Percentiles rank a stretch among this genome's conserved stretches.
These are phyloP conservation scores for Polygonum maritimum DNA, from an alignment of 148 eudicot species.

Conservation along the genomic window DNA sequence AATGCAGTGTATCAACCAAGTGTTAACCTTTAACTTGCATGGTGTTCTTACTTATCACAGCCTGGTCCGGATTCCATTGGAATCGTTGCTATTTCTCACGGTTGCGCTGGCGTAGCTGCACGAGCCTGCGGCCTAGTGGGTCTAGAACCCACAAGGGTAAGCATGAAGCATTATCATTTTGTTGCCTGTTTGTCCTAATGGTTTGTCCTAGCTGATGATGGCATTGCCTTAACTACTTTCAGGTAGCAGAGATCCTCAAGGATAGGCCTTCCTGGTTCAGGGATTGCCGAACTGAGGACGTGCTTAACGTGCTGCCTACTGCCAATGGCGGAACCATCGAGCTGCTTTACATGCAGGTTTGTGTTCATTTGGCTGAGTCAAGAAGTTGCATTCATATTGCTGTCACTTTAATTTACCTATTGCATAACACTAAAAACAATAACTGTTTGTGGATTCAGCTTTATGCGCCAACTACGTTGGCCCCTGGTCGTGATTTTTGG, in stretches of 20 bases:
- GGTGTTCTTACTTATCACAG: slow-evolving; percentile 23
- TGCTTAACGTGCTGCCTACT: slow-evolving; percentile 92
- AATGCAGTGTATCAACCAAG: neutral
- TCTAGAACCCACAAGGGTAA: slow-evolving; percentile 95
- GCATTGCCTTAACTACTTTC: slow-evolving; percentile 1
- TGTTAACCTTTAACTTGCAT: neutral
- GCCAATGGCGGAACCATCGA: slow-evolving; percentile 99
- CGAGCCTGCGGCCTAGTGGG: slow-evolving; percentile 99
- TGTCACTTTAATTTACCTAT: neutral
- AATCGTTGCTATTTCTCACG: slow-evolving; percentile 99
- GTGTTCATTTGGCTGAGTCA: neutral
- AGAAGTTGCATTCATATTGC: neutral
- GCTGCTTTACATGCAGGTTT: slow-evolving; percentile 98
- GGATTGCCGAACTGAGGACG: slow-evolving; percentile 98
- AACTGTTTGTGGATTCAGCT: slow-evolving; percentile 36
- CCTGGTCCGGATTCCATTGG: slow-evolving; percentile 99
- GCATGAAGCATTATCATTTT: slow-evolving; percentile 1
- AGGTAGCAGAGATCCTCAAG: slow-evolving; percentile 99
- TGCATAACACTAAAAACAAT: neutral
- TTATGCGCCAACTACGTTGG: slow-evolving; percentile 96
- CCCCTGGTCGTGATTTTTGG: slow-evolving; percentile 97
- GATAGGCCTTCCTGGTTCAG: slow-evolving; percentile 99
- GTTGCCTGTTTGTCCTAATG: neutral
- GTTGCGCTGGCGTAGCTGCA: slow-evolving; percentile 99
- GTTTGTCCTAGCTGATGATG: neutral